These are phyloP conservation scores for Pleoardoris graminearum DNA, from an alignment of 2,329 filamentous ascomycete species.

Conservation along the genomic window DNA sequence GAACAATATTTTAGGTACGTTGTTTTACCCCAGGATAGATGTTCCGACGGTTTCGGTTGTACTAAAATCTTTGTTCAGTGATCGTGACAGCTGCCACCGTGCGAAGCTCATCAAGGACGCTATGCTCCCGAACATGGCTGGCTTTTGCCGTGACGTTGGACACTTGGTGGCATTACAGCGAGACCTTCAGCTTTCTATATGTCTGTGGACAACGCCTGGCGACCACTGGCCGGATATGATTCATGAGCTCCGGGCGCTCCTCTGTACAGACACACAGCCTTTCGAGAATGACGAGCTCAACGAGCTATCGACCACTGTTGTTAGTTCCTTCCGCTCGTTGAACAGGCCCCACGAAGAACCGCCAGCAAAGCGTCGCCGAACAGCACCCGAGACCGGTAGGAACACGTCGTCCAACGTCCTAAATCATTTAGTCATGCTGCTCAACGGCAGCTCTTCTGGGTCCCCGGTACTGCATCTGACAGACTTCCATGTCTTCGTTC, in stretches of 20 bases:
- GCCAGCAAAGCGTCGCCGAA: slow-evolving; percentile 37
- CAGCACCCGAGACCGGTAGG: slow-evolving; percentile 16
- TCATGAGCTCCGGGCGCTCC: slow-evolving; percentile 22
- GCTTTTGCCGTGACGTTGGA: slow-evolving; percentile 24
- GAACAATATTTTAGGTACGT: not conserved
- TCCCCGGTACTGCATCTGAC: slow-evolving; percentile 26
- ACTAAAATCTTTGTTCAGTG: not conserved
- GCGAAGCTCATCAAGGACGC: slow-evolving; percentile 15
- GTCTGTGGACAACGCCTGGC: slow-evolving; percentile 37
- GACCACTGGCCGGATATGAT: slow-evolving; percentile 32
- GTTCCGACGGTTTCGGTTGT: not conserved
- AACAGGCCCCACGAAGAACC: slow-evolving; percentile 26
- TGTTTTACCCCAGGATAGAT: not conserved
- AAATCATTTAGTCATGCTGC: slow-evolving; percentile 21
- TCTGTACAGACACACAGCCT: slow-evolving; percentile 23
- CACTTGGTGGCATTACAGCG: slow-evolving; percentile 24
- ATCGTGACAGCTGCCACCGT: not conserved
- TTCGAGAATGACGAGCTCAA: slow-evolving; percentile 32
- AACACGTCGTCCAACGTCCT: slow-evolving; percentile 20
- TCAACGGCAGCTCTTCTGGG: slow-evolving; percentile 31
- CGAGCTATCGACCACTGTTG: slow-evolving; percentile 19
- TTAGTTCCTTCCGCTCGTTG: slow-evolving; percentile 22
- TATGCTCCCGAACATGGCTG: slow-evolving; percentile 22
- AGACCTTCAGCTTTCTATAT: slow-evolving; percentile 42
- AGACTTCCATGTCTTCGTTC: slow-evolving; percentile 28